Evolutionary conservation across 768 basidiomycete genomes (phyloP).

Genomic region (Asterophora parasitica): DNA sequence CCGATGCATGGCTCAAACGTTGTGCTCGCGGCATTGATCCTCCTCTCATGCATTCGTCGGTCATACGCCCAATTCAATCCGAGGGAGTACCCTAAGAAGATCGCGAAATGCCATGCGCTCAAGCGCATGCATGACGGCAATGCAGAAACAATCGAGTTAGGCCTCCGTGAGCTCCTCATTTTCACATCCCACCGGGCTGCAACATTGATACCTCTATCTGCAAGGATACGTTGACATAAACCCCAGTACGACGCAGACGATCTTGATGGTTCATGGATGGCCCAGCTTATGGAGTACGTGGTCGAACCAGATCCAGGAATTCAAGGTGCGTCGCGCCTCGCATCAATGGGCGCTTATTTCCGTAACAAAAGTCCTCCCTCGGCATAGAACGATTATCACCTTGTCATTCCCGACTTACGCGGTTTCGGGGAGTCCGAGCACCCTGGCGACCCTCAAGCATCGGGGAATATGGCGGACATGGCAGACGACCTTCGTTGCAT

Average conservation of each 20-base stretch:
- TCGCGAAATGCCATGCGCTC: slow-evolving; percentile 36
- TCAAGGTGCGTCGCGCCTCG: slow-evolving; percentile 37
- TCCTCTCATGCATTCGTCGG: slow-evolving; percentile 1
- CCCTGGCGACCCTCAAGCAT: slow-evolving; percentile 55
- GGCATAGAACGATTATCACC: slow-evolving; percentile 52
- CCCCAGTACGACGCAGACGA: slow-evolving; percentile 40
- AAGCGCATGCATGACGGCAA: slow-evolving; percentile 25
- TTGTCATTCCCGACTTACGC: slow-evolving; percentile 60
- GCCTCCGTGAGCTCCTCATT: slow-evolving; percentile 36
- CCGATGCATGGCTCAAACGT: background rate
- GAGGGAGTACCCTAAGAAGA: slow-evolving; percentile 26
- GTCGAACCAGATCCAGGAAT: slow-evolving; percentile 65
- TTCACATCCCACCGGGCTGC: background rate
- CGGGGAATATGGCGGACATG: slow-evolving; percentile 56
- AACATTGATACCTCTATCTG: background rate
- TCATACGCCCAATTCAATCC: slow-evolving; percentile 31
- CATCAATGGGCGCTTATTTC: background rate
- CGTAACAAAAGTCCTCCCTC: background rate
- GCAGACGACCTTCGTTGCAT: slow-evolving; percentile 63
- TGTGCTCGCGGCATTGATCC: background rate
- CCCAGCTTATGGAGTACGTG: slow-evolving; percentile 73
- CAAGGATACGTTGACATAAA: slow-evolving; percentile 66
- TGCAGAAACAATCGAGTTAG: slow-evolving; percentile 33
- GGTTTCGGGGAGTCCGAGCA: slow-evolving; percentile 69
- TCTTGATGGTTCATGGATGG: slow-evolving; percentile 78